Percentiles rank a stretch among this genome's conserved stretches.
Evolutionary conservation across 2,329 filamentous ascomycete species (phyloP).

Genomic region (Zymoseptoria brevis): DNA sequence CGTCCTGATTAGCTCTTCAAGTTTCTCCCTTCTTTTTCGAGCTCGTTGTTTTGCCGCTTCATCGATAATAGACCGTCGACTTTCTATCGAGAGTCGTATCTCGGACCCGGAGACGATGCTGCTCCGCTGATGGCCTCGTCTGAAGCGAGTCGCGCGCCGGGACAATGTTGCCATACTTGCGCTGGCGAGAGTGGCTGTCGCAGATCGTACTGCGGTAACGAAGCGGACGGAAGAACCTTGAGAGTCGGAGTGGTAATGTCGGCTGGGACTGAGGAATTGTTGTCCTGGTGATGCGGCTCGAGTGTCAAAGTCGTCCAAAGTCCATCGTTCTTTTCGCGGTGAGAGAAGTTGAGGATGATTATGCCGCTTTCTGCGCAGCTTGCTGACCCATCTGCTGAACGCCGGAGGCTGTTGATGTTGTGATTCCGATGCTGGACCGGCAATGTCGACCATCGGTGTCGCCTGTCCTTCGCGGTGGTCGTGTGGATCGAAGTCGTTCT

Average conservation of each 20-base stretch:
- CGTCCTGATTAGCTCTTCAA: conserved; percentile 78
- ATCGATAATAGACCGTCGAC: conserved; percentile 48
- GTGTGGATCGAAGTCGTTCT: neutral
- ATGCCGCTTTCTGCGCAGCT: conserved; percentile 52
- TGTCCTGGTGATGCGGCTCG: conserved; percentile 7
- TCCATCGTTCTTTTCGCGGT: conserved; percentile 30
- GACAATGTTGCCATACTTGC: conserved; percentile 60
- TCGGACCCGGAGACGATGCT: conserved; percentile 57
- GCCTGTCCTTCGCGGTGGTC: neutral
- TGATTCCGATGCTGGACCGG: neutral
- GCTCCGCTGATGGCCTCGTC: conserved; percentile 52
- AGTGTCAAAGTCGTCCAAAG: conserved; percentile 30
- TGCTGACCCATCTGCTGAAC: conserved; percentile 68
- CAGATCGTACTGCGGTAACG: conserved; percentile 72
- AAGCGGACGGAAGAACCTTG: conserved; percentile 71
- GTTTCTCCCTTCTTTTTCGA: conserved; percentile 64
- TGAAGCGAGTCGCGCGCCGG: conserved; percentile 46
- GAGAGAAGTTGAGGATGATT: conserved; percentile 34
- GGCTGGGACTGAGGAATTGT: conserved; percentile 1
- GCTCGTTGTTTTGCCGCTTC: conserved; percentile 63
- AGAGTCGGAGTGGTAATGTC: conserved; percentile 43
- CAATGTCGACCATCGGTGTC: conserved; percentile 1
- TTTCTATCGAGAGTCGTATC: conserved; percentile 56
- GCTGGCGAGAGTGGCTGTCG: conserved; percentile 68
- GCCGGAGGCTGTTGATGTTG: conserved; percentile 31